Percentiles rank a stretch among this genome's conserved stretches.
Conservation (phyloP, 1,284 basidiomycete genomes). For the Sanguinoderma infundibulare region DNA sequence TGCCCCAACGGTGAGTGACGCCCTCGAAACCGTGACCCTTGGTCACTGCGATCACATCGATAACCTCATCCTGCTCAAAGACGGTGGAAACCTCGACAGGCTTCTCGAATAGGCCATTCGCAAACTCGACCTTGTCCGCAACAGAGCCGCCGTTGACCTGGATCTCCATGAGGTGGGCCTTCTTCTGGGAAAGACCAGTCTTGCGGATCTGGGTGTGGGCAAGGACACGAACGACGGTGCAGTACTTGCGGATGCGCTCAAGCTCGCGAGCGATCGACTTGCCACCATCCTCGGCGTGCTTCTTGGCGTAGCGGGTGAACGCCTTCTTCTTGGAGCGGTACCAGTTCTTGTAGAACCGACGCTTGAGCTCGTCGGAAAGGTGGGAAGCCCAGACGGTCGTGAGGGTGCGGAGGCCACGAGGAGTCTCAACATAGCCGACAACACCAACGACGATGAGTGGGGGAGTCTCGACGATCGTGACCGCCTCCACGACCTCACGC, state of each 20-base stretch:
- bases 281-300: slow-evolving; percentile 95
- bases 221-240: slow-evolving; percentile 98
- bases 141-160: slow-evolving; percentile 98
- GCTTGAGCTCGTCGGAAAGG: slow-evolving; percentile 91
- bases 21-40: slow-evolving; percentile 99
- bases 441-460: slow-evolving; percentile 98
- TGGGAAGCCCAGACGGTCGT: slow-evolving; percentile 87
- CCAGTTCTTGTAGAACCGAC: slow-evolving; percentile 99
- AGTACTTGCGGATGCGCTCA: slow-evolving; percentile 99
- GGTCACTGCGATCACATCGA: slow-evolving; percentile 98
- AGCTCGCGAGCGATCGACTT: slow-evolving; percentile 95
- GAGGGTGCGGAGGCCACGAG: slow-evolving; percentile 92
- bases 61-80: slow-evolving; percentile 97
- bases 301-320: slow-evolving; percentile 99
- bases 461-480: slow-evolving; percentile 95
- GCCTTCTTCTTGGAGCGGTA: slow-evolving; percentile 99
- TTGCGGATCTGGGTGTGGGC: slow-evolving; percentile 99
- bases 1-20: slow-evolving; percentile 99
- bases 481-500: slow-evolving; percentile 98
- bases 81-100: slow-evolving; percentile 85
- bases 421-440: slow-evolving; percentile 99
- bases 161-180: slow-evolving; percentile 99
- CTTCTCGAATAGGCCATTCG: slow-evolving; percentile 97
- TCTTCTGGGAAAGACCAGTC: slow-evolving; percentile 99
- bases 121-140: slow-evolving; percentile 98